Percentiles rank a stretch among this genome's conserved stretches.
phyloP scores from a whole-genome alignment of 768 basidiomycete genomes.

The Mycena epipterygia region DNA sequence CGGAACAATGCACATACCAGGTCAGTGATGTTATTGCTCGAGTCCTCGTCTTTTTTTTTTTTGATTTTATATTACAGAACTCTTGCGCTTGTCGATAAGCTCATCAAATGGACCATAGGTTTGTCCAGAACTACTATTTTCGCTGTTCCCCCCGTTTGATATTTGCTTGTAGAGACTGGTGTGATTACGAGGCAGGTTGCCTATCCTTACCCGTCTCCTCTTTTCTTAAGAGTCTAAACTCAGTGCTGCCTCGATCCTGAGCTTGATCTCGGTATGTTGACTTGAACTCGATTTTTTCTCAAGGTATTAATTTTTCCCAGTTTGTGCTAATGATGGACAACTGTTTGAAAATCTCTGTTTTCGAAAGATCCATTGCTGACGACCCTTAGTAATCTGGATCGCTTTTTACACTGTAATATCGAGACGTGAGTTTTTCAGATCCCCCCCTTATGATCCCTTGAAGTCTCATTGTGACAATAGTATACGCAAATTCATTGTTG shows the following conservation, averaged over 20 bases:
- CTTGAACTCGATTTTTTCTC: not conserved
- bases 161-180: no score
- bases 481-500: slow-evolving; percentile 17
- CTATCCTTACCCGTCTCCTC: not conserved
- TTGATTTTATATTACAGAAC: not conserved
- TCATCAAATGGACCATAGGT: slow-evolving; percentile 25
- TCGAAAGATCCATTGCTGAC: not conserved
- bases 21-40: not conserved
- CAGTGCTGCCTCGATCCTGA: not conserved
- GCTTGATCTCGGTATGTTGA: not conserved
- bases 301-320: not conserved
- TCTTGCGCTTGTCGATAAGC: slow-evolving; percentile 12
- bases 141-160: no score
- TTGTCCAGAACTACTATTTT: no score
- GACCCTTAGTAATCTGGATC: not conserved
- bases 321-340: not conserved
- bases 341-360: not conserved
- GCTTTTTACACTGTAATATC: not conserved
- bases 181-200: not conserved
- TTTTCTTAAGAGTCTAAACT: not conserved
- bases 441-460: not conserved
- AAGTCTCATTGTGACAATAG: not conserved
- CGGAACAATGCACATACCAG: not conserved
- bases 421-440: no score
- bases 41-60: not conserved